These are phyloP conservation scores for Asterophora lycoperdoides DNA, from an alignment of 768 basidiomycete species.

Conservation along the genomic window DNA sequence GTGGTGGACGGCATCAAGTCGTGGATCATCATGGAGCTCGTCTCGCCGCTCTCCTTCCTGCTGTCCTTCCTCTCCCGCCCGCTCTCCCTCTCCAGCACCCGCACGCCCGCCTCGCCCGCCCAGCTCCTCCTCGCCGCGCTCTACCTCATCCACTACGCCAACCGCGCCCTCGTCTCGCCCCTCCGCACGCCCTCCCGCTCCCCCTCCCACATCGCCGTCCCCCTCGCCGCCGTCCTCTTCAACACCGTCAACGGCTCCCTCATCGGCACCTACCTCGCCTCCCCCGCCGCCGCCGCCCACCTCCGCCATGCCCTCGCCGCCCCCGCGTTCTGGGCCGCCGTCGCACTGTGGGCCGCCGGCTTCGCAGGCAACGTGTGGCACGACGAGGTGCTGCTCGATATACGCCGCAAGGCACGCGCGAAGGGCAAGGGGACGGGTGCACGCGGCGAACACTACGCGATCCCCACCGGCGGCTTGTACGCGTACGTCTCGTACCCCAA, in stretches of 20 bases:
- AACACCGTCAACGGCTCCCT: slow-evolving; percentile 71
- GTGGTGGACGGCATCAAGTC: slow-evolving; percentile 51
- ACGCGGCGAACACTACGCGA: slow-evolving; percentile 32
- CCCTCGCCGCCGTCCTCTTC: slow-evolving; percentile 53
- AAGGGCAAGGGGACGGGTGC: slow-evolving; percentile 18
- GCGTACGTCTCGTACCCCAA: slow-evolving; percentile 83
- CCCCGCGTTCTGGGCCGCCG: slow-evolving; percentile 56
- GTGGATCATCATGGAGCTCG: slow-evolving; percentile 80
- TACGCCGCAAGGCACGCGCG: slow-evolving; percentile 60
- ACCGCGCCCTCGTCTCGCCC: slow-evolving; percentile 68
- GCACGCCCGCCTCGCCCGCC: slow-evolving; percentile 31
- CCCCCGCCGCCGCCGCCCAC: slow-evolving; percentile 44
- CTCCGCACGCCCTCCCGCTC: slow-evolving; percentile 78
- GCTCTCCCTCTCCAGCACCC: slow-evolving; percentile 33
- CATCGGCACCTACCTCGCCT: slow-evolving; percentile 67
- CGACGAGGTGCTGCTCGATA: slow-evolving; percentile 84
- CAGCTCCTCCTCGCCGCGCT: slow-evolving; percentile 50
- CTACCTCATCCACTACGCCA: slow-evolving; percentile 75
- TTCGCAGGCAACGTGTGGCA: slow-evolving; percentile 79
- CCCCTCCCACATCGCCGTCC: slow-evolving; percentile 65
- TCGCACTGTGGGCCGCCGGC: slow-evolving; percentile 66
- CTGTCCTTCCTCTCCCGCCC: slow-evolving; percentile 46
- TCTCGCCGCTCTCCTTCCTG: slow-evolving; percentile 55
- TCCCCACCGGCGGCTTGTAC: slow-evolving; percentile 79
- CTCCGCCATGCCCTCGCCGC: slow-evolving; percentile 24